phyloP scores from a whole-genome alignment of 2,329 filamentous ascomycete genomes.

The Phoma sp. region DNA sequence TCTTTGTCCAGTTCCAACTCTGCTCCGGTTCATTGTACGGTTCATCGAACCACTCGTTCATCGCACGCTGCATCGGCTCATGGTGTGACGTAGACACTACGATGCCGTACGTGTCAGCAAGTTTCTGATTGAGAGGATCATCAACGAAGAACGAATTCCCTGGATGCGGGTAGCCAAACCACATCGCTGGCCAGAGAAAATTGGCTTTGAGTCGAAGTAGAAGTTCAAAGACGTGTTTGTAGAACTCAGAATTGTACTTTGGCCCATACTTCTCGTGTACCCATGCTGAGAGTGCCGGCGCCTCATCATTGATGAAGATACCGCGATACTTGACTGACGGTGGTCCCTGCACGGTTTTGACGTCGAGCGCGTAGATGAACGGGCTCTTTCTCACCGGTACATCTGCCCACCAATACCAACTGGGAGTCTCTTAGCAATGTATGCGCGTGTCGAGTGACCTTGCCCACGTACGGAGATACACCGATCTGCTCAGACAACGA shows the following conservation, averaged over 20 bases:
- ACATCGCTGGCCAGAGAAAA: constrained; percentile 3
- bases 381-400: neutral
- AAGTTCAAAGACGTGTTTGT: constrained; percentile 1
- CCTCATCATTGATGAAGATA: constrained; percentile 3
- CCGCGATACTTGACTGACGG: constrained; percentile 4
- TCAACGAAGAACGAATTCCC: neutral
- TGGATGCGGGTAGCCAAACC: constrained; percentile 1
- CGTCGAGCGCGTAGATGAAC: neutral
- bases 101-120: neutral
- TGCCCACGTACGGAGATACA: neutral
- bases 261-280: neutral
- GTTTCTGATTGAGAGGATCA: neutral
- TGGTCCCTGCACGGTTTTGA: neutral
- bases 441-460: neutral
- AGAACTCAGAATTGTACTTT: neutral
- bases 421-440: neutral
- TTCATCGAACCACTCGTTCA: constrained; percentile 3
- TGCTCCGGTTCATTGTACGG: neutral
- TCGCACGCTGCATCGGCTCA: neutral
- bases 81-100: neutral
- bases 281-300: neutral
- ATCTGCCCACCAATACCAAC: constrained; percentile 1
- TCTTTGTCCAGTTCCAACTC: neutral
- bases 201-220: neutral
- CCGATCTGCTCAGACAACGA: constrained; percentile 3